Percentiles rank a stretch among this genome's conserved stretches.
phyloP scores from a whole-genome alignment of 306 rosid species.

The Clitoria ternatea region DNA sequence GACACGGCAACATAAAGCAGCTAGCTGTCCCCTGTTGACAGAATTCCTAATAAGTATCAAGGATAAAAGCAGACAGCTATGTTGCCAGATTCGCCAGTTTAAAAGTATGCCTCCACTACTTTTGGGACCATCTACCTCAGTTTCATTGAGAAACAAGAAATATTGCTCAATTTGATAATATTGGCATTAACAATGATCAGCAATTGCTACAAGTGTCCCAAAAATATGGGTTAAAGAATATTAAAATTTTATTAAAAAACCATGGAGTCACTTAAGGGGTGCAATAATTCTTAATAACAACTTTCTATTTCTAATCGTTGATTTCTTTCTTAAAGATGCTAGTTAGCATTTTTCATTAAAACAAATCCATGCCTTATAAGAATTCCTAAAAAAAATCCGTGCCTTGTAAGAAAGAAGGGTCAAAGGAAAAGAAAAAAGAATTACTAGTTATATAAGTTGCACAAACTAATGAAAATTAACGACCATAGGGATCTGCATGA shows the following conservation, averaged over 20 bases:
- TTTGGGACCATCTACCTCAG: not conserved
- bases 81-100: not conserved
- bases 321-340: no score
- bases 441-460: conserved; percentile 6
- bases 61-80: not conserved
- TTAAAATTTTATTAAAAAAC: no score
- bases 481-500: not conserved
- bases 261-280: no score
- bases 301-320: no score
- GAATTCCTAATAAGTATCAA: not conserved
- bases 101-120: not conserved
- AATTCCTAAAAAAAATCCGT: not conserved
- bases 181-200: not conserved
- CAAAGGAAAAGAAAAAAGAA: not conserved
- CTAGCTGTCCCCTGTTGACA: not conserved
- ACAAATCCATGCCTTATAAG: no score
- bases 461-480: not conserved
- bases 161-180: not conserved
- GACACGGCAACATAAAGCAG: not conserved
- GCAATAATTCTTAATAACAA: no score
- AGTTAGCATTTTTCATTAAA: no score
- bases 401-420: not conserved
- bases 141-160: not conserved
- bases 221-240: no score
- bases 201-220: no score